A percentile compares a stretch with the other conserved stretches of the same genome.
These are phyloP conservation scores for Gymnopus androsaceus DNA, from an alignment of 1,284 basidiomycete species.

Conservation along the genomic window DNA sequence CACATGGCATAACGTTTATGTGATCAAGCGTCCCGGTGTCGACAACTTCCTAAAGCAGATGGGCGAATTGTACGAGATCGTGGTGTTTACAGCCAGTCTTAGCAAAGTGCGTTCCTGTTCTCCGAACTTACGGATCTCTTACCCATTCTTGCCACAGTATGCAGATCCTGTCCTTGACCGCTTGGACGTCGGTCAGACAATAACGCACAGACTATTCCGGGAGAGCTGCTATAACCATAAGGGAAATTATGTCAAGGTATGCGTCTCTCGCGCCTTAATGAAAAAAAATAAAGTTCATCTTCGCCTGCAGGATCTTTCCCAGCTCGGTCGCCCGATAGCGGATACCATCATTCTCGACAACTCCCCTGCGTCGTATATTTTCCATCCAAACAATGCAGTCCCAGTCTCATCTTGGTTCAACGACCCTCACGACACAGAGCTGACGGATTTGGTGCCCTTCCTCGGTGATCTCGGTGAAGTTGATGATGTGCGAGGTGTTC, in stretches of 20 bases:
- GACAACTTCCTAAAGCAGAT: conserved; percentile 96
- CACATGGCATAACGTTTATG: conserved; percentile 97
- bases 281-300: conserved; percentile 4
- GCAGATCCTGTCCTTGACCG: conserved; percentile 98
- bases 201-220: conserved; percentile 94
- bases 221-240: conserved; percentile 99
- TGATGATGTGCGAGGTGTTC: conserved; percentile 89
- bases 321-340: conserved; percentile 89
- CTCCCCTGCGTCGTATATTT: conserved; percentile 98
- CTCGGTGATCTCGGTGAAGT: conserved; percentile 84
- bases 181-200: conserved; percentile 89
- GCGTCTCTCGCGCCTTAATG: conserved; percentile 10
- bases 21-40: conserved; percentile 97
- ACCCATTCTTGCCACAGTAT: conserved; percentile 58
- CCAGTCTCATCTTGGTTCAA: conserved; percentile 99
- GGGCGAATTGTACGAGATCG: conserved; percentile 98
- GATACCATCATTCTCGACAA: conserved; percentile 99
- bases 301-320: conserved; percentile 82
- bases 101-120: conserved; percentile 70
- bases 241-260: conserved; percentile 98
- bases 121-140: conserved; percentile 15
- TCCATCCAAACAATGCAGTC: conserved; percentile 98
- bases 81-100: conserved; percentile 96
- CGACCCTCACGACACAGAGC: conserved; percentile 95
- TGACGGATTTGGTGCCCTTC: conserved; percentile 94